phyloP scores from a whole-genome alignment of 2,329 filamentous ascomycete genomes.

The Botryotinia narcissicola region DNA sequence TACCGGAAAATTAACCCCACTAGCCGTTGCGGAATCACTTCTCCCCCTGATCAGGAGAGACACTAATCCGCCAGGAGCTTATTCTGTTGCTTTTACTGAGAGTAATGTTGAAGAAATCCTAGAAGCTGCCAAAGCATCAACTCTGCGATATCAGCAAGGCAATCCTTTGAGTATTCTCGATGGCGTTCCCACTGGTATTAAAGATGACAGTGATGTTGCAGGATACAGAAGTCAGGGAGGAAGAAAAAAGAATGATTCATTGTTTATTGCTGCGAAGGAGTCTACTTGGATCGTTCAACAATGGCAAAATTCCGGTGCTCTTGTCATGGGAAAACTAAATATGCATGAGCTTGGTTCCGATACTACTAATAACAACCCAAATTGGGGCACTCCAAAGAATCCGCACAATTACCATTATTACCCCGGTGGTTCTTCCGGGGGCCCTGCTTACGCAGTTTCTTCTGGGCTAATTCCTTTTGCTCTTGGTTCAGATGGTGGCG shows the following conservation, averaged over 20 bases:
- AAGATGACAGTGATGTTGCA: constrained; percentile 76
- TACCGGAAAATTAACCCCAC: constrained; percentile 67
- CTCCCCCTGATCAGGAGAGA: constrained; percentile 68
- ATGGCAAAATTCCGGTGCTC: constrained; percentile 66
- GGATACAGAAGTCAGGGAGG: constrained; percentile 67
- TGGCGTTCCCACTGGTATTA: constrained; percentile 78
- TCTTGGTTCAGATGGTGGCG: constrained; percentile 84
- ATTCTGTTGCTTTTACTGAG: constrained; percentile 72
- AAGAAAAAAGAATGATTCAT: constrained; percentile 79
- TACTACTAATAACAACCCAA: constrained; percentile 80
- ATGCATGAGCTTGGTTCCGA: constrained; percentile 84
- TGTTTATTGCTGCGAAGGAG: constrained; percentile 65
- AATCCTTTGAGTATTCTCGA: constrained; percentile 68
- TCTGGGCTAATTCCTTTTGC: constrained; percentile 61
- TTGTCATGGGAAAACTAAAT: constrained; percentile 74
- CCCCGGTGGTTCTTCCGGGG: constrained; percentile 84
- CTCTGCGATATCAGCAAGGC: constrained; percentile 67
- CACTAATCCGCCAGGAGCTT: constrained; percentile 51
- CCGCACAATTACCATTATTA: constrained; percentile 73
- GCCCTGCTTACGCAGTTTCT: constrained; percentile 81
- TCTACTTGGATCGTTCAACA: constrained; percentile 71
- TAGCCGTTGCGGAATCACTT: constrained; percentile 67
- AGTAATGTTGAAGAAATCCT: constrained; percentile 61
- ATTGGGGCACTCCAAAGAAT: constrained; percentile 78
- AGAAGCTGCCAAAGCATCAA: constrained; percentile 69